Percentiles rank a stretch among this genome's conserved stretches.
Conservation (phyloP, 2,329 filamentous ascomycete species). For the Exophiala sideris region DNA sequence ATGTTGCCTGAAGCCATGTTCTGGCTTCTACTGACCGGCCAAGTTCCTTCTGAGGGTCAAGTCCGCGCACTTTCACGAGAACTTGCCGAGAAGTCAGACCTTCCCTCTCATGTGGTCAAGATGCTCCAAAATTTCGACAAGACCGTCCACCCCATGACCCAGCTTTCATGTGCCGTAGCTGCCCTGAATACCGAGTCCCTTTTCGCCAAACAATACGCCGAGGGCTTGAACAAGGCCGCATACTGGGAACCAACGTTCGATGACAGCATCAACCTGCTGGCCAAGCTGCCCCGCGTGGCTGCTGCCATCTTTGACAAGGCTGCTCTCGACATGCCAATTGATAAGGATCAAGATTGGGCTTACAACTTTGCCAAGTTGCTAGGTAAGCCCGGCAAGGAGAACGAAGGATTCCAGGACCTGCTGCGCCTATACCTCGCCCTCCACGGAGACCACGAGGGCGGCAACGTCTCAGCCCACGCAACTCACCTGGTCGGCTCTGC, state of each 20-base stretch:
- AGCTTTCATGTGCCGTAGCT: constrained; percentile 91
- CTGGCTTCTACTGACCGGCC: constrained; percentile 92
- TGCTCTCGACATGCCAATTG: constrained; percentile 68
- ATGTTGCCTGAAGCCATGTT: constrained; percentile 99
- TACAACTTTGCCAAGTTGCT: constrained; percentile 98
- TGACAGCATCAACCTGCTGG: constrained; percentile 87
- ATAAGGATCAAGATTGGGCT: constrained; percentile 88
- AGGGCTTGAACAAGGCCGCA: constrained; percentile 87
- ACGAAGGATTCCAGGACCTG: constrained; percentile 93
- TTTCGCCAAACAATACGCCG: constrained; percentile 90
- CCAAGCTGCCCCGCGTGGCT: constrained; percentile 93
- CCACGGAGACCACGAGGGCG: constrained; percentile 96
- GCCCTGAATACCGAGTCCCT: constrained; percentile 92
- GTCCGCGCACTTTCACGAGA: constrained; percentile 79
- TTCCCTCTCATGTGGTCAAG: constrained; percentile 79
- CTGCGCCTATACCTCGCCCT: constrained; percentile 91
- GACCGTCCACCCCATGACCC: constrained; percentile 96
- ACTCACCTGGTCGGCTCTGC: constrained; percentile 95
- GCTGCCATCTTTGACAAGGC: constrained; percentile 97
- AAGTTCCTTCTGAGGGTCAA: constrained; percentile 80
- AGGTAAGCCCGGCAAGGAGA: constrained; percentile 80
- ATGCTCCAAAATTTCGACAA: constrained; percentile 87
- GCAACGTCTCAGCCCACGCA: constrained; percentile 92
- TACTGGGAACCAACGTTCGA: constrained; percentile 99
- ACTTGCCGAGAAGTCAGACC: constrained; percentile 77